A percentile compares a stretch with the other conserved stretches of the same genome.
These are phyloP conservation scores for Opeltia flavorubescens DNA, from an alignment of 495 filamentous ascomycete genomes.

Conservation along the genomic window DNA sequence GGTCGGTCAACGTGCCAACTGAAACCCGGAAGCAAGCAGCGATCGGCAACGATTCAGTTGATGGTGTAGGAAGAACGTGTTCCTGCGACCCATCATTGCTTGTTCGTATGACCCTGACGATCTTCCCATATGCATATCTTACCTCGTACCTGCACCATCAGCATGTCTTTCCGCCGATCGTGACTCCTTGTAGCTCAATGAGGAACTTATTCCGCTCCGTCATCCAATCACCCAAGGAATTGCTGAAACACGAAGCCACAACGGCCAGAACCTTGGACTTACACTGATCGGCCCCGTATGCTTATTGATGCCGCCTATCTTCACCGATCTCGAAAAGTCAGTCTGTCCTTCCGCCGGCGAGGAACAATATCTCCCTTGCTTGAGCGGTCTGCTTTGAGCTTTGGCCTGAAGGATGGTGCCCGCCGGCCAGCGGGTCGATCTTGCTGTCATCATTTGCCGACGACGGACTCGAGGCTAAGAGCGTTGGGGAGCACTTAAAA, in stretches of 20 bases:
- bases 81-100: not conserved
- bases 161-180: not conserved
- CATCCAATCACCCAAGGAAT: no score
- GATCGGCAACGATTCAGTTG: not conserved
- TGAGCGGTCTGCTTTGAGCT: not conserved
- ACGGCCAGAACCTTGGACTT: no score
- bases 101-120: no score
- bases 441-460: not conserved
- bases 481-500: no score
- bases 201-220: not conserved
- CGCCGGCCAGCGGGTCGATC: conserved; percentile 1
- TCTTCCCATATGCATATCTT: not conserved
- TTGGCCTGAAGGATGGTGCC: not conserved
- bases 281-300: no score
- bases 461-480: no score
- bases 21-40: not conserved
- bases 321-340: no score
- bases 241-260: no score
- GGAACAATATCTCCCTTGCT: not conserved
- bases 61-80: not conserved
- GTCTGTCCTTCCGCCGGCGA: no score
- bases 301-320: no score
- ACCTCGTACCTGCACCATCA: not conserved
- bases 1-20: no score
- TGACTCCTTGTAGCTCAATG: no score